These are phyloP conservation scores for Neurospora sp. DNA, from an alignment of 495 filamentous ascomycete genomes.

Conservation along the genomic window DNA sequence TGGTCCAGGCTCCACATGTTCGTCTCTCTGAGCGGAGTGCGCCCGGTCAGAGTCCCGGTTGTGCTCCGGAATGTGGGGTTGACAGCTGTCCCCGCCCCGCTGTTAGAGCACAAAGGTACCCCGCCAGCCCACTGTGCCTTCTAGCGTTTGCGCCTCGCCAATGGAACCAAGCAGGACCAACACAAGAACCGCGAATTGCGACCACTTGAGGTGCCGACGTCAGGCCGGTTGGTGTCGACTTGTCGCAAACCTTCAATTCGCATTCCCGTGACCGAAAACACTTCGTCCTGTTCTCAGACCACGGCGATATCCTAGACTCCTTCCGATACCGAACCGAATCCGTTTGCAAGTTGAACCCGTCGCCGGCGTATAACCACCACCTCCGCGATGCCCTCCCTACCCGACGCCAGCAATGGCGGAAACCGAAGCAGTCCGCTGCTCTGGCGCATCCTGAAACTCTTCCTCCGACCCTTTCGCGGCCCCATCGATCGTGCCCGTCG, in stretches of 20 bases:
- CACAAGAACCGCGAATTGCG: background rate
- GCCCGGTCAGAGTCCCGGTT: background rate
- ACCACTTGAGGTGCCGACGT: background rate
- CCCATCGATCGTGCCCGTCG: constrained; percentile 20
- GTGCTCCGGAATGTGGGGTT: background rate
- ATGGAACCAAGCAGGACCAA: background rate
- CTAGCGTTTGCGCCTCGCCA: background rate
- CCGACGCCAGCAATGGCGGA: background rate
- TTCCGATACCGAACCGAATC: background rate
- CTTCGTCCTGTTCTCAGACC: background rate
- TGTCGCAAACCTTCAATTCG: background rate
- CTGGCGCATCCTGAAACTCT: background rate
- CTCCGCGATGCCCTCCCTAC: background rate
- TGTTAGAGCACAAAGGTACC: background rate
- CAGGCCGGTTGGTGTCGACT: background rate
- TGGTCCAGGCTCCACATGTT: background rate
- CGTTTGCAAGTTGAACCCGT: background rate
- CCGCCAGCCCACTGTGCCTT: background rate
- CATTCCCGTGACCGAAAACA: background rate
- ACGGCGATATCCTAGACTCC: background rate
- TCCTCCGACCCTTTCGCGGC: constrained; percentile 4
- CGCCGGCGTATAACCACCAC: background rate
- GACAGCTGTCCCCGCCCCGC: background rate
- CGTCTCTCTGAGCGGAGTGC: background rate
- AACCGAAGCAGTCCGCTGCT: background rate